Evolutionary conservation across 2,329 filamentous ascomycete species (phyloP).

Genomic region (Colletotrichum neosansevieriae): DNA sequence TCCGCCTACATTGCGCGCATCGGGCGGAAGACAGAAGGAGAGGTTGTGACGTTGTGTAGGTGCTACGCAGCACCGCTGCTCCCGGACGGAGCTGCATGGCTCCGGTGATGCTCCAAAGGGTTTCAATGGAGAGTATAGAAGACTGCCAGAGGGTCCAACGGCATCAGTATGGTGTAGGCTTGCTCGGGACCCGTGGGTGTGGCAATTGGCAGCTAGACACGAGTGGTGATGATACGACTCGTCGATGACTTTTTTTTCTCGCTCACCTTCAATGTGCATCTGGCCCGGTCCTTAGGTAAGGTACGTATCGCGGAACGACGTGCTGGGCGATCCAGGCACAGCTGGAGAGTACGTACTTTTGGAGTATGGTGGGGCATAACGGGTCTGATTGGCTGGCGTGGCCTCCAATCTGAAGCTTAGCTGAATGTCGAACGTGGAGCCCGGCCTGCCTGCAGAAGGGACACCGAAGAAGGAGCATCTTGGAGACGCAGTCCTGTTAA

Average conservation of each 20-base stretch:
- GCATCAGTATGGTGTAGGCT: conserved; percentile 16
- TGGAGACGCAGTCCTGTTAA: neutral
- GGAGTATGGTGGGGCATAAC: neutral
- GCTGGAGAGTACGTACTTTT: neutral
- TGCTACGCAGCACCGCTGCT: conserved; percentile 62
- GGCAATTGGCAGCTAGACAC: conserved; percentile 31
- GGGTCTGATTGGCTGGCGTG: conserved; percentile 10
- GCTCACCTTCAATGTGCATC: conserved; percentile 11
- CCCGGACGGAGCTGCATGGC: conserved; percentile 68
- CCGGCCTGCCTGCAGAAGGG: conserved; percentile 3
- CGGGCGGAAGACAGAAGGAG: conserved; percentile 44
- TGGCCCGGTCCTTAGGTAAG: conserved; percentile 31
- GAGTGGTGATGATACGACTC: conserved; percentile 21
- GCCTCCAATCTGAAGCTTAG: neutral
- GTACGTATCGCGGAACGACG: conserved; percentile 12
- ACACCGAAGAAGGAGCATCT: neutral
- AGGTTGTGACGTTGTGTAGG: conserved; percentile 43
- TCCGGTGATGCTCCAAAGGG: conserved; percentile 42
- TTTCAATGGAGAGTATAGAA: conserved; percentile 21
- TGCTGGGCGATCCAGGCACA: conserved; percentile 8
- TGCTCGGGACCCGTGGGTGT: conserved; percentile 2
- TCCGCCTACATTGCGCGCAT: conserved; percentile 51
- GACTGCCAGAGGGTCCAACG: conserved; percentile 2
- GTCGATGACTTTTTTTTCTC: conserved; percentile 31
- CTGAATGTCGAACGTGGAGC: neutral